Base-by-base conservation (phyloP, 2,329 filamentous ascomycete species). In the Kalmusia sp. region DNA sequence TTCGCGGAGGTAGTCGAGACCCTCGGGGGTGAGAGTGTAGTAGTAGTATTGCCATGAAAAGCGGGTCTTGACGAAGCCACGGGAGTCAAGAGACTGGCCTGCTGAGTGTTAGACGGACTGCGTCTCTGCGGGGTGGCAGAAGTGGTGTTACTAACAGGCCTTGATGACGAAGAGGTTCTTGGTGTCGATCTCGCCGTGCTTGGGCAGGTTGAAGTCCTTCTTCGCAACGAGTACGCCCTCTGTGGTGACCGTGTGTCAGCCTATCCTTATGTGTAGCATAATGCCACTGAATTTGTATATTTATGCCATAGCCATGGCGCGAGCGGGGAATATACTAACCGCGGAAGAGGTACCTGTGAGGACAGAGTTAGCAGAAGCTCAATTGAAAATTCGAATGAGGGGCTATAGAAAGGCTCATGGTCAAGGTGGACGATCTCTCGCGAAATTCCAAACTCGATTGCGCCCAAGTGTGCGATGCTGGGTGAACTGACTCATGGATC, bases 121-220 rank as follows among this genome's bases (percentile, higher is more conserved):
- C 21, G 12, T 14, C n/a, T 12, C 38, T 1, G 4, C 24, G n/a
- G 51, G 22, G 38, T 22, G 24, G 28, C 21, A 7, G 28, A 24
- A 12, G n/a, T n/a, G 47, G 12, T 31, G 19, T 14, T 37, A 70
- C 70, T 65, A 58, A 71, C 88, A 89, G 76, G 95, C 95, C 89
- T 99, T 99, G 88, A 99, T 91, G 80, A 98, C 93, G 81, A 82
- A 98, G 76, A 99, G 91, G 88, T 99, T 99, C 90, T 96, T 96
- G 82, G 92, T 96, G 85, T 97, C 95, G 81, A 98, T 95, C 75
- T 99, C 93, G 78, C 86, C 86, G 86, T 99, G 95, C 89, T 96
- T 96, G 79, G 91, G 89, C 74, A 93, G 90, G 86, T 96, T 96
- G 88, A 88, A 97, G 87, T 99, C 92, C 88, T 99, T 98, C 86